Evolutionary conservation across 1,284 basidiomycete genomes (phyloP).

Genomic region (Ceratobasidium sp.): DNA sequence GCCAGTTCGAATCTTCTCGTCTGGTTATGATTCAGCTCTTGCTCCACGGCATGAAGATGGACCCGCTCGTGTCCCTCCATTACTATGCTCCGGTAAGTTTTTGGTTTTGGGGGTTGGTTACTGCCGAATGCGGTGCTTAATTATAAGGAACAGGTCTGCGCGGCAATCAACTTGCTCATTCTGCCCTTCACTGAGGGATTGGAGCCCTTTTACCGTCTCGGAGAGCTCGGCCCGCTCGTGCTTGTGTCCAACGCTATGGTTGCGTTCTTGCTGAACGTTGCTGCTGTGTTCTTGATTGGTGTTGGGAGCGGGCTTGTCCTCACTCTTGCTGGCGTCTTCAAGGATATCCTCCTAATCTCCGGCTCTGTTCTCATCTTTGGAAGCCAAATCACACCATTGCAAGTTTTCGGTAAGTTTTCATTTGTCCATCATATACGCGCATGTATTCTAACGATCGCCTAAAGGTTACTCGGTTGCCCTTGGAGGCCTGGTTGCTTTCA

Average conservation of each 20-base stretch:
- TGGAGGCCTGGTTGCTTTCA: constrained; percentile 83
- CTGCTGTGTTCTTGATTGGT: constrained; percentile 94
- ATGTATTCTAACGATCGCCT: constrained; percentile 12
- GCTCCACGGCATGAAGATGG: constrained; percentile 96
- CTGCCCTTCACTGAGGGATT: constrained; percentile 92
- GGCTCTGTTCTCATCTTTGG: constrained; percentile 90
- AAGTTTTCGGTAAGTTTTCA: constrained; percentile 77
- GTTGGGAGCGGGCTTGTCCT: constrained; percentile 88
- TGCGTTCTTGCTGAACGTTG: constrained; percentile 92
- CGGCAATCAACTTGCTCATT: constrained; percentile 84
- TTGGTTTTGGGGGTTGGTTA: neutral
- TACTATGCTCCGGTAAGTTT: constrained; percentile 85
- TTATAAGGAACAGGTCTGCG: constrained; percentile 69
- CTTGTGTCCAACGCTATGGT: constrained; percentile 86
- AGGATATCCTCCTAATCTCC: constrained; percentile 93
- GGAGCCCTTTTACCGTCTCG: constrained; percentile 82
- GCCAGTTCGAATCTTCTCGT: constrained; percentile 85
- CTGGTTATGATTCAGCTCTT: constrained; percentile 97
- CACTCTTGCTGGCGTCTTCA: constrained; percentile 95
- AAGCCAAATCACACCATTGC: constrained; percentile 79
- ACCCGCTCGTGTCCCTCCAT: constrained; percentile 93
- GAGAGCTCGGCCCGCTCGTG: constrained; percentile 77
- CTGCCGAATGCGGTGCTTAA: neutral
- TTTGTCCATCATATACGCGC: constrained; percentile 38
- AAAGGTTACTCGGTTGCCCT: constrained; percentile 83